Base-by-base conservation (phyloP, 2,329 filamentous ascomycete genomes). In the Monosporascus sp. region DNA sequence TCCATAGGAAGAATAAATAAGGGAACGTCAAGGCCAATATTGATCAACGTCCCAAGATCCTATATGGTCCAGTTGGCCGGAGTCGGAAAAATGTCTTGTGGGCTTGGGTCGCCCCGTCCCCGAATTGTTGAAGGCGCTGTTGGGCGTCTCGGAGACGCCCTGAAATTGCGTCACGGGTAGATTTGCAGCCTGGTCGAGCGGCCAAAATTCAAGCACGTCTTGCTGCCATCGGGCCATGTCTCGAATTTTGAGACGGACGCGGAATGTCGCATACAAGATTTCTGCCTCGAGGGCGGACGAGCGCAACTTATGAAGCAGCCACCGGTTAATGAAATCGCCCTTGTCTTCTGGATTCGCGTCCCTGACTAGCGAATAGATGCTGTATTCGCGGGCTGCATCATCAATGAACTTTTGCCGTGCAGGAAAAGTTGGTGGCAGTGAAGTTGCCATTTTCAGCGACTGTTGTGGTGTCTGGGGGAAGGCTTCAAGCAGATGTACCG, bases 231-330 rank as follows among this genome's bases (percentile, higher is more conserved):
- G 61, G 19, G 64, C 58, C 7, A 65, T 43, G 52, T 73, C 70
- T 8, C 65, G 59, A 17, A 75, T 67, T 19, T 61, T 62, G 17
- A 73, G 58, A 6, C 41, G 55, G 5, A 56, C 52, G 14, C 65
- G 60, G 49, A 72, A 74, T 6, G 69, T 65, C 9, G 67, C 61
- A 55, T 75, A 73, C 7, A 81, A 67, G 2, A 76, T 61, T 52
- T 74, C 66, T 1, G 68, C 76, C 55, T 78, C 73, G 52, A 80
- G 61, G 0, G 76, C 68, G 3, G 75, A 78, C 16, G 70, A 66
- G 37, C 77, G 73, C 41, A 82, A 68, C 43, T 75, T 73, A 48
- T 81, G 76, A 14, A 82, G 69, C 3, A 82, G 65, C 79, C 80
- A 82, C 41, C 76, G 70, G 57, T 76, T 76, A 59, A 82, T 72